These are phyloP conservation scores for Claviceps sp. DNA, from an alignment of 2,329 filamentous ascomycete genomes.

Conservation along the genomic window DNA sequence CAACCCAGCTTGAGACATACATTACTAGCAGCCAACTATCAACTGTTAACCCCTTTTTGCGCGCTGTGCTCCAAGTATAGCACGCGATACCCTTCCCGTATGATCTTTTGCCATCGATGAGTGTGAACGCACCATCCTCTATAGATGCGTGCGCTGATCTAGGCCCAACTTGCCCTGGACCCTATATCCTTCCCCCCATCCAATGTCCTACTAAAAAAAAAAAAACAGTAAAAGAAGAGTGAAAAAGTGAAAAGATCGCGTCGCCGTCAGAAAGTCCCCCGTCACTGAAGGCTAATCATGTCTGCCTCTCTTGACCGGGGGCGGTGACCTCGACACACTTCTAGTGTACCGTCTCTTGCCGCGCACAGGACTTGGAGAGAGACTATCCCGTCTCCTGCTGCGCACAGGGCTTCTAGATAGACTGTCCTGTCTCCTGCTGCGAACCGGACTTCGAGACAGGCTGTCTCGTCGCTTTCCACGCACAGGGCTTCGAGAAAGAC, in stretches of 20 bases:
- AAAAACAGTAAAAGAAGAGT: background rate
- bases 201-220: background rate
- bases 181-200: background rate
- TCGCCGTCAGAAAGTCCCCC: background rate
- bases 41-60: too few relatives aligned
- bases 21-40: too few relatives aligned
- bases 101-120: background rate
- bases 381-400: conserved; percentile 4
- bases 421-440: conserved; percentile 10
- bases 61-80: too few relatives aligned
- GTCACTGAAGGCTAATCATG: conserved; percentile 10
- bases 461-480: background rate
- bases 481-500: background rate
- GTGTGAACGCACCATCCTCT: background rate
- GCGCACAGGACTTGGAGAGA: background rate
- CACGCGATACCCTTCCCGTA: background rate
- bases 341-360: conserved; percentile 14
- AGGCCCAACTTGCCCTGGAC: background rate
- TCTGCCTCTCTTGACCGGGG: conserved; percentile 19
- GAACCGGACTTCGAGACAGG: background rate
- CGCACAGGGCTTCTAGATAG: background rate
- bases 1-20: too few relatives aligned
- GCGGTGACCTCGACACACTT: conserved; percentile 18
- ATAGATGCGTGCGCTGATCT: background rate
- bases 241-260: background rate